Evolutionary conservation across 768 basidiomycete genomes (phyloP), one percentile per base, ranked within the genome.

Genomic region (Boletus subparvulus): DNA sequence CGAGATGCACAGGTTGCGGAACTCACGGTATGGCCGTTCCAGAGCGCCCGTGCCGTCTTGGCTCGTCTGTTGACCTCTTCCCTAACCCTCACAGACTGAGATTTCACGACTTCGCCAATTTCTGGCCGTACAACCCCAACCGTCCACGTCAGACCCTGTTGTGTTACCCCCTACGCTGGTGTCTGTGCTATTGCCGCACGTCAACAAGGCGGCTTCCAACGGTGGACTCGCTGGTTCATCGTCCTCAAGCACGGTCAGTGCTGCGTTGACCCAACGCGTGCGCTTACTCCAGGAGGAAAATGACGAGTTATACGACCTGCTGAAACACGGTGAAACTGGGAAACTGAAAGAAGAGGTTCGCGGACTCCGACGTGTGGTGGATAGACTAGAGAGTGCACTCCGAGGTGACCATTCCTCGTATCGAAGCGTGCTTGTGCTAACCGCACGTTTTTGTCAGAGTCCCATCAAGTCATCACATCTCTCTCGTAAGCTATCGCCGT

Each of bases 271-370:
- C 0, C 90, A 92, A 65, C 79, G 89, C 46, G 81, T 83, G 28
- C 83, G 83, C 47, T 71, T 86, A 17, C 75, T 94, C 11, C 92
- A 94, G 68, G 87, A 92, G 54, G 92, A 94, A 71, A 94, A 94
- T 57, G 90, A 94, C 61, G 92, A 94, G 60, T 70, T 94, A 17
- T 94, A 93, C 68, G 82, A 85, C 47, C 73, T 93, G 11, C 73
- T 94, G 53, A 87, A 83, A 69, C 77, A 77, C 26, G 83, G 87
- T 40, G 91, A 94, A 72, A 88, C 88, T 0, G 91, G 90, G 6
- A 85, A 82, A 67, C 68, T 94, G 59, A 91, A 91, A 68, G 92
- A 92, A 66, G 89, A 94, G 68, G 88, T 88, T 12, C 81, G 83
- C 47, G 83, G 83, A 8, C 76, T 94, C 52, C 78, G 84, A 35